A percentile compares a stretch with the other conserved stretches of the same genome.
Evolutionary conservation across 768 basidiomycete species (phyloP).

Genomic region (Russula dissimulans): DNA sequence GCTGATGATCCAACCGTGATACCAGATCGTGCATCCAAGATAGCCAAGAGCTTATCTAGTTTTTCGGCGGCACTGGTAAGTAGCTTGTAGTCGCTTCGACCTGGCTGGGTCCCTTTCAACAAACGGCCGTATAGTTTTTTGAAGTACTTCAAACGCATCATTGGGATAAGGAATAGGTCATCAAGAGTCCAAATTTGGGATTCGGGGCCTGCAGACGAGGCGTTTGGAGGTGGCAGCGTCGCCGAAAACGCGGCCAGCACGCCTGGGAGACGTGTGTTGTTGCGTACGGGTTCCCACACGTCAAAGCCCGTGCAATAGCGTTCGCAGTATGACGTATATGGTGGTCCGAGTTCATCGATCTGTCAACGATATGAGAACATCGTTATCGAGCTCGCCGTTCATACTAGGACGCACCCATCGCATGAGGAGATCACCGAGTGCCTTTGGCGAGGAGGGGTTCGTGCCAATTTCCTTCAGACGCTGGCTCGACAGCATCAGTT

Average conservation of each 20-base stretch:
- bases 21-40: slow-evolving; percentile 50
- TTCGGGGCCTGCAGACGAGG: slow-evolving; percentile 29
- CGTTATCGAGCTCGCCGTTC: background rate
- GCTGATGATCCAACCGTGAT: slow-evolving; percentile 37
- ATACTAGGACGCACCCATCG: slow-evolving; percentile 66
- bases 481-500: slow-evolving; percentile 32
- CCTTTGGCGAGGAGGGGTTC: slow-evolving; percentile 87
- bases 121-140: slow-evolving; percentile 80
- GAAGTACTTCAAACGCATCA: slow-evolving; percentile 81
- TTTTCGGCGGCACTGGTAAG: slow-evolving; percentile 74
- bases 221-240: slow-evolving; percentile 47
- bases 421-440: slow-evolving; percentile 91
- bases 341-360: slow-evolving; percentile 86
- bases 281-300: slow-evolving; percentile 67
- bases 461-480: slow-evolving; percentile 91
- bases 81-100: slow-evolving; percentile 77
- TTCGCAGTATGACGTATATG: slow-evolving; percentile 74
- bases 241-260: slow-evolving; percentile 65
- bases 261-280: slow-evolving; percentile 59
- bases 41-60: slow-evolving; percentile 62
- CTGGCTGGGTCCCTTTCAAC: slow-evolving; percentile 77
- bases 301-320: slow-evolving; percentile 76
- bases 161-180: slow-evolving; percentile 78
- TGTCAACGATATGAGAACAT: slow-evolving; percentile 28
- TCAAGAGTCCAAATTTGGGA: slow-evolving; percentile 72